Evolutionary conservation across 352 stramenopile genomes (phyloP).

Genomic region (Phytopythium ostracodes): DNA sequence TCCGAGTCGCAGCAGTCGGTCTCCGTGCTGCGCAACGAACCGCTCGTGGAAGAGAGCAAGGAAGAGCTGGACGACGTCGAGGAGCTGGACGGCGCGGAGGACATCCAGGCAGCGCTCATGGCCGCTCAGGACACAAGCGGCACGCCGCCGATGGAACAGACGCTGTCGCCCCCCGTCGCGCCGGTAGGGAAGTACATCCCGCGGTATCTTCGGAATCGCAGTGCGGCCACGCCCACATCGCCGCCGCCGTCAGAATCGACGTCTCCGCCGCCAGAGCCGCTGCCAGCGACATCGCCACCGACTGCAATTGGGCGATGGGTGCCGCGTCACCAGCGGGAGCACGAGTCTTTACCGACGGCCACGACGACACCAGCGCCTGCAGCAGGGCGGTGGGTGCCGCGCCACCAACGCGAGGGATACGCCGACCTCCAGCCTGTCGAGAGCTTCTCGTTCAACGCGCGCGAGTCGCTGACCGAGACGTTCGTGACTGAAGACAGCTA

Average conservation of each 20-base stretch:
- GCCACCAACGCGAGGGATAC: constrained; percentile 52
- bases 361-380: constrained; percentile 22
- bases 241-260: constrained; percentile 27
- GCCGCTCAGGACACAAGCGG: constrained; percentile 9
- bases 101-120: constrained; percentile 9
- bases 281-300: constrained; percentile 6
- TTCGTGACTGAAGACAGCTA: constrained; percentile 72
- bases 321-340: constrained; percentile 47
- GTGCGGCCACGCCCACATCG: constrained; percentile 34
- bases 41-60: constrained; percentile 20
- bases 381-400: constrained; percentile 46
- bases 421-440: constrained; percentile 44
- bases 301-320: constrained; percentile 43
- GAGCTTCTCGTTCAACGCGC: constrained; percentile 33
- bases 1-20: constrained; percentile 25
- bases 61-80: constrained; percentile 16
- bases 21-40: constrained; percentile 5
- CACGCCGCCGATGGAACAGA: constrained; percentile 39
- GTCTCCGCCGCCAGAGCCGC: constrained; percentile 33
- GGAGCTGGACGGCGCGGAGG: too few relatives aligned
- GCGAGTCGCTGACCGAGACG: constrained; percentile 52
- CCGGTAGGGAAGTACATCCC: constrained; percentile 62
- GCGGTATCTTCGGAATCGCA: constrained; percentile 66
- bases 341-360: background rate
- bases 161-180: constrained; percentile 50